phyloP scores from a whole-genome alignment of 1,139 yeast species.

The Taphrina flavorubra region DNA sequence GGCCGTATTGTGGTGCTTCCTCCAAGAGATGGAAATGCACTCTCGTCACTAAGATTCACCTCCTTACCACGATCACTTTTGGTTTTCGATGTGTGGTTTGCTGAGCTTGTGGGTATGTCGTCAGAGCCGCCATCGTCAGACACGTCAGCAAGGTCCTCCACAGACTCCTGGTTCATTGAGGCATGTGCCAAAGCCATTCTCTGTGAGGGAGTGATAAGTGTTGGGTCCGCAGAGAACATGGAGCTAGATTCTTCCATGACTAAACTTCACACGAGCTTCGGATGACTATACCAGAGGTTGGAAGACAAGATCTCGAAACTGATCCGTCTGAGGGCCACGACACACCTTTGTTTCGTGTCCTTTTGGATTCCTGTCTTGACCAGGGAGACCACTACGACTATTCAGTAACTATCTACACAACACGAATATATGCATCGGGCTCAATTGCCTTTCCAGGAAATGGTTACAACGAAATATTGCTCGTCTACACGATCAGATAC shows the following conservation, averaged over 20 bases:
- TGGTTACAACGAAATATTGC: background rate
- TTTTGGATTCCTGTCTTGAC: background rate
- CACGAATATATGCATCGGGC: background rate
- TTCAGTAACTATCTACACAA: background rate
- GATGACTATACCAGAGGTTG: background rate
- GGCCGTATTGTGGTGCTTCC: slow-evolving; percentile 19
- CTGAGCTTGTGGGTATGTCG: background rate
- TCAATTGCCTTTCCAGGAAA: background rate
- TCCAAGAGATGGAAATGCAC: slow-evolving; percentile 36
- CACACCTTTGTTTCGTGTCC: background rate
- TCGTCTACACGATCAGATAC: background rate
- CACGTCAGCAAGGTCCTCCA: background rate
- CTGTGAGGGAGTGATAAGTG: slow-evolving; percentile 25
- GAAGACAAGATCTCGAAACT: slow-evolving; percentile 10
- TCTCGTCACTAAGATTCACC: slow-evolving; percentile 28
- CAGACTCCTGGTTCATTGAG: slow-evolving; percentile 10
- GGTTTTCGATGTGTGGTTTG: background rate
- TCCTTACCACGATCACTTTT: slow-evolving; percentile 1
- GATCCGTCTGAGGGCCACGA: slow-evolving; percentile 4
- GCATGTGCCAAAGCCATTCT: slow-evolving; percentile 29
- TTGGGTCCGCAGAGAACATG: slow-evolving; percentile 16
- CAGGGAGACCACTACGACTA: background rate
- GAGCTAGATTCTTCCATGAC: slow-evolving; percentile 24
- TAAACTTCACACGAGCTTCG: background rate
- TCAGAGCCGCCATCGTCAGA: slow-evolving; percentile 4